phyloP scores from a whole-genome alignment of 2,329 filamentous ascomycete species.

The Colletotrichum limetticola region DNA sequence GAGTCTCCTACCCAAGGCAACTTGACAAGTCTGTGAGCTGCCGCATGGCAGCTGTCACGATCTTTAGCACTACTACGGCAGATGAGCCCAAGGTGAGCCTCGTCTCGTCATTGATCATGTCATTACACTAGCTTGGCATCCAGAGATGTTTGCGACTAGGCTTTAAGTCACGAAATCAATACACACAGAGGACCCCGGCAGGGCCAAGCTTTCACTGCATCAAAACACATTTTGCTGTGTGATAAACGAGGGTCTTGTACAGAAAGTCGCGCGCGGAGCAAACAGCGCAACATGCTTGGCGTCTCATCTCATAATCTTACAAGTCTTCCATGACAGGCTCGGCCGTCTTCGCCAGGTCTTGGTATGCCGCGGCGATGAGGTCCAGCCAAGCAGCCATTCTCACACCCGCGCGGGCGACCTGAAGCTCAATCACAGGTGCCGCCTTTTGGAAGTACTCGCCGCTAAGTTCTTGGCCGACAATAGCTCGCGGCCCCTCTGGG shows the following conservation, averaged over 20 bases:
- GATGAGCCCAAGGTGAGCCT: neutral
- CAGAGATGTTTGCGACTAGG: neutral
- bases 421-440: conserved; percentile 71
- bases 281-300: conserved; percentile 22
- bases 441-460: conserved; percentile 73
- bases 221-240: conserved; percentile 26
- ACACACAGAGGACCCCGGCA: neutral
- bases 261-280: conserved; percentile 2
- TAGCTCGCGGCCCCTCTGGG: conserved; percentile 67
- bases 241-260: conserved; percentile 27
- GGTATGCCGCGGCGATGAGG: conserved; percentile 59
- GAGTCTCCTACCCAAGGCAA: neutral
- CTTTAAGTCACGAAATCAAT: neutral
- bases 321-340: conserved; percentile 22
- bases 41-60: neutral
- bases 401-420: conserved; percentile 76
- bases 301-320: conserved; percentile 30
- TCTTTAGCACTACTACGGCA: neutral
- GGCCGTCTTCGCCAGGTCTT: conserved; percentile 32
- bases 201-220: conserved; percentile 22
- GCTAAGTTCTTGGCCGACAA: conserved; percentile 69
- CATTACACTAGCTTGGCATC: neutral
- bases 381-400: conserved; percentile 76
- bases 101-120: neutral
- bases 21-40: neutral